Evolutionary conservation across 2,329 filamentous ascomycete species (phyloP), one percentile per base, ranked within the genome.

Genomic region (Diaporthe sp.): DNA sequence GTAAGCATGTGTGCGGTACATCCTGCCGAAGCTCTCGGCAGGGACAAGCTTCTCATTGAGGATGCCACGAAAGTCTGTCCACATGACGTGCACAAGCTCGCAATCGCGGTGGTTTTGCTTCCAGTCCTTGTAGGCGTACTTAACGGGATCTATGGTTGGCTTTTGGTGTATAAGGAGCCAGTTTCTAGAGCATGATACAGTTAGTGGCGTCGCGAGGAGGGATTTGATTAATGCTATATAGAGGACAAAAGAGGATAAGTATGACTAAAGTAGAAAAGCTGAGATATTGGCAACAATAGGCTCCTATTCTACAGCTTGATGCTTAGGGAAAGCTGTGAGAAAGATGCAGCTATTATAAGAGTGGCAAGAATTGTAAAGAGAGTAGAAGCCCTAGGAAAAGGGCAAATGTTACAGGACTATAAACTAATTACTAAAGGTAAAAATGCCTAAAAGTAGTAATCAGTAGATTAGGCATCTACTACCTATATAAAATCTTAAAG

Each of bases 71-170:
- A 35, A 51, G n/a, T 66, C 61, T 7, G 44, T 66, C 44, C 61
- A 66, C 15, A 51, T 25, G 44, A 66, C 42, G 32, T 66, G 61
- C 22, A 66, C 61, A 12, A 66, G 30, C 22, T 66, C 42, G n/a
- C 61, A 66, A 2, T 66, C 61, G 13, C 30, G 19, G 44, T 66
- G 44, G 30, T 51, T 37, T 12, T 66, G 22, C 30, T 47, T 66
- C 61, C 61, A 66, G 30, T 66, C 19, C 22, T 51, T 27, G 9
- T 37, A 66, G 30, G 30, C 42, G 13, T 66, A 35, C 22, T 10
- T 7, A 7, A 44, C 30, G 25, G 30, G 42, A 17, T 66, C 44
- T 44, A 66, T 66, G 22, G 6, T 66, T 2, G 22, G 42, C 17
- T 37, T 66, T 19, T 13, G 13, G 4, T 7, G 32, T 37, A 4